Percentiles rank a stretch among this genome's conserved stretches.
These are phyloP conservation scores for Phaeoacremonium minimum DNA, from an alignment of 2,329 filamentous ascomycete species.

Conservation along the genomic window DNA sequence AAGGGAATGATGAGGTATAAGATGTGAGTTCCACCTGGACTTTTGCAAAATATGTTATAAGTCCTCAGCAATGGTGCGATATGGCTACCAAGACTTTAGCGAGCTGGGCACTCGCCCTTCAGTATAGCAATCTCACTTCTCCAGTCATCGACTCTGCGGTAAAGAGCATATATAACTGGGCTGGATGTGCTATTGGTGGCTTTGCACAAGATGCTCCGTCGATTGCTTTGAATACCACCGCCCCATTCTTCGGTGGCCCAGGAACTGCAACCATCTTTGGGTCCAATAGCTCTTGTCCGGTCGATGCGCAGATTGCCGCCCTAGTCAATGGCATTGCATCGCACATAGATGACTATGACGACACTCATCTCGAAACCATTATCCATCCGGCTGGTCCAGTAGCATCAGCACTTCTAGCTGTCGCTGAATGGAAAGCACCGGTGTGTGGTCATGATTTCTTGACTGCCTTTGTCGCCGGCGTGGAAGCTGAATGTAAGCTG, in stretches of 20 bases:
- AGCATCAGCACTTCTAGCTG: conserved; percentile 42
- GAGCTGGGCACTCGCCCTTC: conserved; percentile 38
- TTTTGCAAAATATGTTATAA: no score
- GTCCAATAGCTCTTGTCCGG: conserved; percentile 18
- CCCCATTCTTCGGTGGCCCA: conserved; percentile 23
- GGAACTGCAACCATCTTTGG: conserved; percentile 25
- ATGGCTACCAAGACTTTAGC: conserved; percentile 45
- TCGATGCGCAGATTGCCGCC: conserved; percentile 43
- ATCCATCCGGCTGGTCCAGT: conserved; percentile 51
- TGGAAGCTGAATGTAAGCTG: conserved; percentile 48
- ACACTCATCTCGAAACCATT: conserved; percentile 51
- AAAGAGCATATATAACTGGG: conserved; percentile 48
- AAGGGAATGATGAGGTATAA: no score
- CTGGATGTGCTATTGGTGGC: conserved; percentile 47
- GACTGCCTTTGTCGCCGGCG: conserved; percentile 44
- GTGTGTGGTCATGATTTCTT: conserved; percentile 42
- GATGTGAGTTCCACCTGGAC: no score
- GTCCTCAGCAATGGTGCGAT: no score
- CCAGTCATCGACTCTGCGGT: conserved; percentile 36
- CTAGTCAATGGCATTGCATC: conserved; percentile 49
- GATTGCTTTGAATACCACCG: background rate
- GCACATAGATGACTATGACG: conserved; percentile 53
- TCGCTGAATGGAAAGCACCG: conserved; percentile 32
- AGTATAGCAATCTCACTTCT: conserved; percentile 31
- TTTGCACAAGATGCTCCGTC: background rate